A percentile compares a stretch with the other conserved stretches of the same genome.
These are phyloP conservation scores for Nicotiana knightiana DNA, from an alignment of 257 asterid genomes.

Conservation along the genomic window DNA sequence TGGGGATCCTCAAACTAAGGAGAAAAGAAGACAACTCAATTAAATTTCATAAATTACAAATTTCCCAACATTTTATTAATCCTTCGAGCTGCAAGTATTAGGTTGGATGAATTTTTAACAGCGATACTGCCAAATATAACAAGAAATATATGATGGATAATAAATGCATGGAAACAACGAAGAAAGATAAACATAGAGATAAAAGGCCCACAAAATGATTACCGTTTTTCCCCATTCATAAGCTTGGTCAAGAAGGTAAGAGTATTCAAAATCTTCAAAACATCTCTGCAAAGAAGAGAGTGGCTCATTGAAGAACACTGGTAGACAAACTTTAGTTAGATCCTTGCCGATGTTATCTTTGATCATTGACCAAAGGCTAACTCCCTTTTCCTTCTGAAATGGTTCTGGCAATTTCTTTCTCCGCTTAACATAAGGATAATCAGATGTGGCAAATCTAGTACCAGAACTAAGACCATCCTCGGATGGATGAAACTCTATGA, in stretches of 20 bases:
- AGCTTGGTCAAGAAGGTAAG: slow-evolving; percentile 26
- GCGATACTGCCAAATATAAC: background rate
- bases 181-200: background rate
- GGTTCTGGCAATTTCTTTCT: slow-evolving; percentile 23
- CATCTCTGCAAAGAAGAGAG: slow-evolving; percentile 21
- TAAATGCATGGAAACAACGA: background rate
- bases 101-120: too few relatives aligned
- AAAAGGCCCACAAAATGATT: background rate
- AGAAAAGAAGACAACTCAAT: background rate
- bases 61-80: background rate
- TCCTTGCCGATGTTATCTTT: slow-evolving; percentile 26
- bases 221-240: slow-evolving; percentile 25
- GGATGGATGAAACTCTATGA: background rate
- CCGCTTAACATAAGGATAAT: slow-evolving; percentile 16
- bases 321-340: slow-evolving; percentile 21
- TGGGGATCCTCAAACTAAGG: background rate
- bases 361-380: slow-evolving; percentile 22
- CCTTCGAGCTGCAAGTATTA: background rate
- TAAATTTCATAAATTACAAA: background rate
- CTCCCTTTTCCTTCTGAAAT: slow-evolving; percentile 22
- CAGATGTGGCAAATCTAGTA: background rate
- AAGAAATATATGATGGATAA: background rate
- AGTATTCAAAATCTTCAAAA: slow-evolving; percentile 21
- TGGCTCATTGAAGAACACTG: slow-evolving; percentile 27
- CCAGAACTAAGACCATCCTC: slow-evolving; percentile 9